Evolutionary conservation across 768 basidiomycete genomes (phyloP).

Genomic region (Serendipita vermifera): DNA sequence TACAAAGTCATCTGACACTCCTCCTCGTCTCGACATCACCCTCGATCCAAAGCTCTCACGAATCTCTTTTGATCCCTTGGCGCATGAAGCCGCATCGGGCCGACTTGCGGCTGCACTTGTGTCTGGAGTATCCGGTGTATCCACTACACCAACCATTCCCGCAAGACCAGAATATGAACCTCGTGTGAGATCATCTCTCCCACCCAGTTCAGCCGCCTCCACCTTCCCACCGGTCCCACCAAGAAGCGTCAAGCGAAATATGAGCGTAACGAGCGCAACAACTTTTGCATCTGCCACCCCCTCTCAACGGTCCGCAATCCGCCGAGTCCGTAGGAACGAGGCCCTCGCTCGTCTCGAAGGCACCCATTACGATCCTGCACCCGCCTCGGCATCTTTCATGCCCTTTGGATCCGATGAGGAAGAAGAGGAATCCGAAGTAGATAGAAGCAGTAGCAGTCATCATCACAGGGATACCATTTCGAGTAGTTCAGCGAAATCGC

Average conservation of each 20-base stretch:
- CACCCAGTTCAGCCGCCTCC: neutral
- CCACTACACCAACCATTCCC: neutral
- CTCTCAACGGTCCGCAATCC: neutral
- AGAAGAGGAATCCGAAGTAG: neutral
- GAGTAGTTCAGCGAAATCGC: neutral
- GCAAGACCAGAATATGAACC: slow-evolving; percentile 7
- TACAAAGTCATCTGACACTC: neutral
- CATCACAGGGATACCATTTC: neutral
- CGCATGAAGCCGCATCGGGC: neutral
- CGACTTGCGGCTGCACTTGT: neutral
- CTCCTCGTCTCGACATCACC: neutral
- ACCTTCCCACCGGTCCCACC: neutral
- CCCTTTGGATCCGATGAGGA: slow-evolving; percentile 8
- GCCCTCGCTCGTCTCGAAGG: neutral
- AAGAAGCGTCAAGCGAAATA: neutral
- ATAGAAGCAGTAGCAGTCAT: neutral
- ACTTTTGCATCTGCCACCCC: neutral
- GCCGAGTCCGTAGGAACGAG: neutral
- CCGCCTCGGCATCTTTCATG: slow-evolving; percentile 3
- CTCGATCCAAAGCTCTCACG: neutral
- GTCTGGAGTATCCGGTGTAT: too few species aligned
- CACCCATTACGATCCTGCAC: slow-evolving; percentile 1
- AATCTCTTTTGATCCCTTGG: slow-evolving; percentile 1
- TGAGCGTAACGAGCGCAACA: slow-evolving; percentile 1
- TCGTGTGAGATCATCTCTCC: neutral